Evolutionary conservation across 2,329 filamentous ascomycete genomes (phyloP), one percentile per base, ranked within the genome.

Genomic region (Purpureocillium takamizusanense): DNA sequence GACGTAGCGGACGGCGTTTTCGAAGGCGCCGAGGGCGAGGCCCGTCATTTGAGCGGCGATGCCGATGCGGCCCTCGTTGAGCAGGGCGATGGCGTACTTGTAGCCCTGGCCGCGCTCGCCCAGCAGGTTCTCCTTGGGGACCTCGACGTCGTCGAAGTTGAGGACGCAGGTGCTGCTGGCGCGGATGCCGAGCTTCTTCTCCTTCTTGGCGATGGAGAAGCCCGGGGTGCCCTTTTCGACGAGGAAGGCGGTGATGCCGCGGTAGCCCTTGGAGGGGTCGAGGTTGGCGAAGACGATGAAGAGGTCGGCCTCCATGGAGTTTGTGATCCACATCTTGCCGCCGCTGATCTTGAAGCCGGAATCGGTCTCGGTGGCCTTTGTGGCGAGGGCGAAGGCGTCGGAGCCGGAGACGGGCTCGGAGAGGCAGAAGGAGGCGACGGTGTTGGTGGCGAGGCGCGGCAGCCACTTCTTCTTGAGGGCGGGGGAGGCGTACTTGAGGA

Each of bases 241-340:
- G 44, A 98, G 70, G 60, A 98, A 98, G 37, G 92, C 92, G 2
- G 88, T 89, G 63, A 98, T 98, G 42, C 92, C 92, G 65, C 89
- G 90, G 74, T 98, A 95, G 38, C 88, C 90, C 68, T 90, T 88
- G 66, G 78, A 81, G 1, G 83, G 89, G 58, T 95, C 83, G 30
- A 98, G 71, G 66, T 95, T 98, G 55, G 92, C 92, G 57, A 98
- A 98, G 42, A 98, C 92, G 55, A 98, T 90, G 69, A 95, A 98
- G 69, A 97, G 83, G 43, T 81, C 80, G 15, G 92, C 84, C 67
- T 98, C 92, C 69, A 90, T 81, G 36, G 85, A 83, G 73, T 98
- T 98, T 46, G 92, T 98, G 65, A 98, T 98, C 92, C 92, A 98
- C 92, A 98, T 98, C 77, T 98, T 98, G 62, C 78, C 81, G 36